Base-by-base conservation (phyloP, 2,329 filamentous ascomycete genomes). In the Penicillium sp. region DNA sequence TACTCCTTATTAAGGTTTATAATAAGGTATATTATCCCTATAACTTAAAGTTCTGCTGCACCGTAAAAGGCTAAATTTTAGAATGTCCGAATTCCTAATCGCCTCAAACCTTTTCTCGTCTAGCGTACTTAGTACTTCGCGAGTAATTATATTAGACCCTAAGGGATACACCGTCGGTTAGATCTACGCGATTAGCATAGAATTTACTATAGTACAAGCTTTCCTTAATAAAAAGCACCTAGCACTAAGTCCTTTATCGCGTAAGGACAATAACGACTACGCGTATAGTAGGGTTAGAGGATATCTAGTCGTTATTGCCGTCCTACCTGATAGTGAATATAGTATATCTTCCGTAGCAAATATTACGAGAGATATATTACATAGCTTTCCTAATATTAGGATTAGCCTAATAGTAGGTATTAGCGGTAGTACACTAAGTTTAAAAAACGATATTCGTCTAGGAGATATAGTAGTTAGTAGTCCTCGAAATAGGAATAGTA, bases 351-450 rank as follows among this genome's bases (percentile, higher is more conserved):
- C 65, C 2, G 59, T 66, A 6, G 62, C 66, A 1, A 43, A 35
- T 1, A 61, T 68, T 0, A 65, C 64, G 3, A 49, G 52, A 10
- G 46, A 64, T 13, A 60, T 71, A 28, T 28, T 49, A 55, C 59
- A 38, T 13, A 60, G 40, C 43, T 75, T 67, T 53, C 66, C 63
- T 42, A 63, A 55, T 14, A 59, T 69, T 13, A 33, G 59, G n/a
- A 53, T 65, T 33, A 70, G 73, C 2, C 68, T 83, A 1, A 74
- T 83, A 71, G 79, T 82, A 0, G 80, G 80, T n/a, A 77, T 82
- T 40, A 79, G 76, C 0, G 76, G 76, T 13, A 71, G 70, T 0
- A 63, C 69, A 0, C 72, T 71, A 5, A 68, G 61, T 37, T 14
- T 13, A 4, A 54, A 57, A 16, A 38, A 64, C 8, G 68, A 76